phyloP scores from a whole-genome alignment of 2,329 filamentous ascomycete genomes.

The Akanthomyces dipterigenus region DNA sequence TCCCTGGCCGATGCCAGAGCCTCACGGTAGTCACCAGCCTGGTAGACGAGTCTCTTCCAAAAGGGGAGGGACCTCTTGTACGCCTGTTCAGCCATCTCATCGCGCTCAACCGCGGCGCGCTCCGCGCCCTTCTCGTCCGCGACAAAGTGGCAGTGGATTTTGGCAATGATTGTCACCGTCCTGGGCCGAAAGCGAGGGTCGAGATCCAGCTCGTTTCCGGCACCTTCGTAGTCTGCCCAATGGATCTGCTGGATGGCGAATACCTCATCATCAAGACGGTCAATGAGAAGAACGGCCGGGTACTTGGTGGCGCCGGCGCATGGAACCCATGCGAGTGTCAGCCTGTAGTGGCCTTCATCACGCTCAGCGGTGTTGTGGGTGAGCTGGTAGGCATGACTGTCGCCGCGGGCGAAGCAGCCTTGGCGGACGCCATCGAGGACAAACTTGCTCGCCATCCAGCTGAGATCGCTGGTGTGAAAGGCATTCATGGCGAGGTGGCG shows the following conservation, averaged over 20 bases:
- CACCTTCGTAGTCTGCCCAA: not conserved
- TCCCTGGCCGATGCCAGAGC: no score
- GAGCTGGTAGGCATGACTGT: not conserved
- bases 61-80: not conserved
- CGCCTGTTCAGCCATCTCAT: not conserved
- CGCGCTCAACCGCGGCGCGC: slow-evolving; percentile 12
- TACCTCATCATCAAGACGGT: not conserved
- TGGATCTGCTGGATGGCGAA: not conserved
- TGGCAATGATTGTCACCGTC: not conserved
- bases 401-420: not conserved
- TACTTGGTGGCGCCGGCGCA: not conserved
- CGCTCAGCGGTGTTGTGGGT: no score
- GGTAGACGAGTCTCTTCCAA: not conserved
- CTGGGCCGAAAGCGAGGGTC: no score
- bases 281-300: not conserved
- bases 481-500: not conserved
- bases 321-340: not conserved
- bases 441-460: not conserved
- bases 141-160: not conserved
- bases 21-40: not conserved
- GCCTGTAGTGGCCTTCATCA: not conserved
- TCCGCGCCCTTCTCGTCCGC: no score
- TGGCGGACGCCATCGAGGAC: not conserved
- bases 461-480: not conserved
- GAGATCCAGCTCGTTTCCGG: not conserved